phyloP scores from a whole-genome alignment of 2,329 filamentous ascomycete species.

The Botrytis galanthina region DNA sequence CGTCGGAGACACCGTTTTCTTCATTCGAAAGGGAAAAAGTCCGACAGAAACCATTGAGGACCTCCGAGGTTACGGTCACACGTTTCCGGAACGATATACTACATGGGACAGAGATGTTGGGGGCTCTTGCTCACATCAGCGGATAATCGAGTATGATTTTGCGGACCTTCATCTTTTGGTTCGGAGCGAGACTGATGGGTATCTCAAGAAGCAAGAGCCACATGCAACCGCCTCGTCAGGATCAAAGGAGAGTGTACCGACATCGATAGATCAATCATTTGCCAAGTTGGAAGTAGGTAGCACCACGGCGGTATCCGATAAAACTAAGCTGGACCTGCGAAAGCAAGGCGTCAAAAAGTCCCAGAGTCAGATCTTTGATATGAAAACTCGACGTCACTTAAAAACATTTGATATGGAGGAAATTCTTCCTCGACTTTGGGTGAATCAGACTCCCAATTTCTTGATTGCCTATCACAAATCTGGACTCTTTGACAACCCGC shows the following conservation, averaged over 20 bases:
- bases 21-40: constrained; percentile 60
- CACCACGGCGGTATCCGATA: constrained; percentile 37
- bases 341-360: constrained; percentile 40
- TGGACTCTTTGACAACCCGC: constrained; percentile 41
- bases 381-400: constrained; percentile 46
- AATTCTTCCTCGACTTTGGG: constrained; percentile 48
- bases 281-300: constrained; percentile 27
- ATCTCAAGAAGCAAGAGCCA: constrained; percentile 37
- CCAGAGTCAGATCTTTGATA: constrained; percentile 33
- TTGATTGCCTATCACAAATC: constrained; percentile 49
- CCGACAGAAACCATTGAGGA: constrained; percentile 54
- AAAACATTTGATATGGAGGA: constrained; percentile 33
- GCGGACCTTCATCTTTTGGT: constrained; percentile 51
- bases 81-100: constrained; percentile 65
- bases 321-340: constrained; percentile 38
- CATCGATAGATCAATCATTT: constrained; percentile 28
- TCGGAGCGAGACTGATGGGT: constrained; percentile 60
- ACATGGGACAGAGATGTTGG: constrained; percentile 56
- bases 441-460: constrained; percentile 51
- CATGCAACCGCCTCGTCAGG: too few species aligned
- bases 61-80: constrained; percentile 62
- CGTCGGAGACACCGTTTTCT: constrained; percentile 57
- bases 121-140: constrained; percentile 59
- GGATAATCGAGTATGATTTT: constrained; percentile 58
- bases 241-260: too few species aligned